Evolutionary conservation across 495 filamentous ascomycete genomes (phyloP), one percentile per base, ranked within the genome.

Genomic region (Podospora appendiculata): DNA sequence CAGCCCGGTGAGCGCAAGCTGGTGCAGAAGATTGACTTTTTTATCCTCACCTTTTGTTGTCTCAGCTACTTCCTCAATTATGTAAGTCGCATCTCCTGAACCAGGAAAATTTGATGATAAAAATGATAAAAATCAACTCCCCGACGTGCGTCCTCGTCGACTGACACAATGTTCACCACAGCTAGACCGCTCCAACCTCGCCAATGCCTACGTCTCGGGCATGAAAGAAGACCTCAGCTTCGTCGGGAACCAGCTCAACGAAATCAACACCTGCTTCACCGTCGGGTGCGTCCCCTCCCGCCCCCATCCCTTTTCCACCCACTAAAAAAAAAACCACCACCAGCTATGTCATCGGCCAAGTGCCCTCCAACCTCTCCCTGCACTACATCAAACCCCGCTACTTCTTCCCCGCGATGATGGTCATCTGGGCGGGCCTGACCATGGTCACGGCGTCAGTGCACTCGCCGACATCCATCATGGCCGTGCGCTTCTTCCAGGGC

Each of bases 401-500:
- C 48, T 86, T 80, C 59, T 82, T 87, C 52, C 81, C 84, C 0
- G 55, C 68, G 4, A 82, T 81, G 67, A 80, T 81, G 73, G 45
- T 83, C 1, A 52, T 79, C 45, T 87, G 84, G 84, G 81, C 77
- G 1, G 68, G 62, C 0, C 52, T 86, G 19, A 85, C 82, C 13
- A 82, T 86, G 76, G 64, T 75, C 35, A 82, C 78, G 1, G 81
- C 79, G 1, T 70, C 72, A 0, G 72, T 69, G 3, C 70, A 72
- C 6, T 69, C 64, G 3, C 76, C 76, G 0, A 64, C 72, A 40
- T 62, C 74, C n/a, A 79, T 88, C 55, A 82, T 81, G 74, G 79
- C 76, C 1, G 82, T 88, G 53, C 79, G 84, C 5, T 86, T 88
- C 71, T 83, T 88, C 58, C 76, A 82, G 58, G 84, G 80, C n/a